Evolutionary conservation across 2,329 filamentous ascomycete species (phyloP), one percentile per base, ranked within the genome.

Genomic region (Aspergillus fructus): DNA sequence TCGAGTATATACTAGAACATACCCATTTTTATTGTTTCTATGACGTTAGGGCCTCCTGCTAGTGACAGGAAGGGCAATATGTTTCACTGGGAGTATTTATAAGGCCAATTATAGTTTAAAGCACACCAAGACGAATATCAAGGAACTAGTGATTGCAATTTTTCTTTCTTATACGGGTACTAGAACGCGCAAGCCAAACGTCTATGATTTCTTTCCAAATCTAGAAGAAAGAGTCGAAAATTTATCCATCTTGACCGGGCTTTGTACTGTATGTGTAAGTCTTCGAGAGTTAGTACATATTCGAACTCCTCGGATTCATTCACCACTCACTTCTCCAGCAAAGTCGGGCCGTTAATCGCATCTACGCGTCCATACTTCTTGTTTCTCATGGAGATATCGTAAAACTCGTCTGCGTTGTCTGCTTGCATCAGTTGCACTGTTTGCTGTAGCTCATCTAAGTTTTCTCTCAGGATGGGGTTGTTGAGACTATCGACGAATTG

Each of bases 371-470:
- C 90, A 71, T 96, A 99, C 72, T 96, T 96, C 78, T 90, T 93
- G 76, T 97, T 96, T 52, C 92, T 82, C 13, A 89, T 90, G 5
- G 89, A 89, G 49, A 94, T 89, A 70, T 99, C 94, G 72, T 94
- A 99, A 74, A 96, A 99, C 73, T 97, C 93, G 63, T 97, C 93
- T n/a, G 91, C 86, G 66, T 96, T 96, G 41, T 96, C 91, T 12
- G 83, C 78, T 69, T 90, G 87, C 83, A 99, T 89, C 24, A 99
- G 81, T 59, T 89, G 86, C 47, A 96, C 89, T 1, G 94, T 97
- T 78, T 99, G 94, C 66, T 93, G 88, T 37, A 99, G 80, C 76
- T 97, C 94, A 67, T 97, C 93, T 40, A 99, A 79, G 64, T 96
- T 94, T 69, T 94, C 89, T 61, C 89, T 84, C 19, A 99, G 79